A percentile compares a stretch with the other conserved stretches of the same genome.
These are phyloP conservation scores for Heterobasidion irregulare DNA, from an alignment of 1,284 basidiomycete genomes.

Conservation along the genomic window DNA sequence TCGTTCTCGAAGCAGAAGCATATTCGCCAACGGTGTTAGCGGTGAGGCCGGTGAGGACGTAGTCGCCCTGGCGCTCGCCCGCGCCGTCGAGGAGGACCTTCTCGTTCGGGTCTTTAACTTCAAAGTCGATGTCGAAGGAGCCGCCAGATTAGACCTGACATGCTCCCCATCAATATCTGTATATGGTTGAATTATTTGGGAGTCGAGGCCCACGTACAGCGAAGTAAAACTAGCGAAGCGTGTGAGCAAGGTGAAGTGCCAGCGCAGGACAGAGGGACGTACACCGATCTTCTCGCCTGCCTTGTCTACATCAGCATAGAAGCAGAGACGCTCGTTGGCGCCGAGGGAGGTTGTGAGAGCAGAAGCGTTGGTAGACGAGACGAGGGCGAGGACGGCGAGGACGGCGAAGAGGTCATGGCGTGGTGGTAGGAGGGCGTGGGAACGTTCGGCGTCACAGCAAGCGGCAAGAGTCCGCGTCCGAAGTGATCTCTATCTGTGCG, in stretches of 20 bases:
- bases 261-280: constrained; percentile 20
- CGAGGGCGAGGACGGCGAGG: constrained; percentile 14
- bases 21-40: constrained; percentile 94
- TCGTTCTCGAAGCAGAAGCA: constrained; percentile 99
- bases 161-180: too few species aligned
- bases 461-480: too few species aligned
- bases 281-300: constrained; percentile 85
- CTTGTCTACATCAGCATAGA: constrained; percentile 96
- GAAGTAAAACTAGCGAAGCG: constrained; percentile 40
- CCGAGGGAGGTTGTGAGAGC: constrained; percentile 85
- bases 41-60: constrained; percentile 92
- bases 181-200: too few species aligned
- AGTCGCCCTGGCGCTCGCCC: constrained; percentile 93
- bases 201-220: constrained; percentile 31
- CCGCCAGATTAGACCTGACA: constrained; percentile 90
- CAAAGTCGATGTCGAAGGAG: constrained; percentile 94
- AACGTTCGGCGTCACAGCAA: too few species aligned
- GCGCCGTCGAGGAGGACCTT: constrained; percentile 81
- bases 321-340: constrained; percentile 87
- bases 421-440: too few species aligned
- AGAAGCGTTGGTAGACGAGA: constrained; percentile 29
- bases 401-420: constrained; percentile 9
- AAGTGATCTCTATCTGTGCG: too few species aligned
- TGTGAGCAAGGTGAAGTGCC: background rate
- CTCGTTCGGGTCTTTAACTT: constrained; percentile 85